Base-by-base conservation (phyloP, 768 basidiomycete species). In the Pleurotus platypus region DNA sequence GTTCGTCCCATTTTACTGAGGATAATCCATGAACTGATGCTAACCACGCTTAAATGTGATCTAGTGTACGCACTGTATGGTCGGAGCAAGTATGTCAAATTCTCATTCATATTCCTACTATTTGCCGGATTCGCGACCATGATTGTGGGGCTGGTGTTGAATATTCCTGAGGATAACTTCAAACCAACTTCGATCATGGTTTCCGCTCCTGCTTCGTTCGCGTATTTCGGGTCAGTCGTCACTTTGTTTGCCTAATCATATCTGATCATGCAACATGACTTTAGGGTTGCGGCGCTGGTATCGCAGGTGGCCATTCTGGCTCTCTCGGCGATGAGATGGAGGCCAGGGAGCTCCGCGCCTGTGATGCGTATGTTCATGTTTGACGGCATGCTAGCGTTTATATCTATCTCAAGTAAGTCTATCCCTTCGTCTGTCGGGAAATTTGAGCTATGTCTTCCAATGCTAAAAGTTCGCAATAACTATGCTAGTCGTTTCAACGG, bases 41-140 rank as follows among this genome's bases (percentile, higher is more conserved):
- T 30, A 13, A 57, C 15, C 40, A 35, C 30, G 9, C 1, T 11
- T 35, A 35, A 35, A 35, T 9, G 30, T 35, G 30, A 35, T n/a
- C 16, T 40, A 72, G 68, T 70, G 9, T 70, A 70, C 56, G 70
- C 70, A 5, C 59, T 72, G 3, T 72, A 70, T 49, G 64, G 65
- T 57, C 62, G 62, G 53, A 61, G 51, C 39, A 57, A 56, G 50
- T 62, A 61, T 54, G 57, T 72, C 35, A 55, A 48, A 38, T 56
- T 57, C 9, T 24, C 66, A 3, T 67, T 70, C 39, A 11, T 62
- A 15, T 40, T 49, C 27, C 51, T 69, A 15, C 35, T 69, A 6
- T 5, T 63, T 4, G 45, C 61, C 4, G 68, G 69, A 55, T 48
- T 63, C 39, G 57, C 22, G 27, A 42, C 39, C 12, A 40, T 49